Evolutionary conservation across 306 rosid species (phyloP).

Genomic region (Nissolia schottii): DNA sequence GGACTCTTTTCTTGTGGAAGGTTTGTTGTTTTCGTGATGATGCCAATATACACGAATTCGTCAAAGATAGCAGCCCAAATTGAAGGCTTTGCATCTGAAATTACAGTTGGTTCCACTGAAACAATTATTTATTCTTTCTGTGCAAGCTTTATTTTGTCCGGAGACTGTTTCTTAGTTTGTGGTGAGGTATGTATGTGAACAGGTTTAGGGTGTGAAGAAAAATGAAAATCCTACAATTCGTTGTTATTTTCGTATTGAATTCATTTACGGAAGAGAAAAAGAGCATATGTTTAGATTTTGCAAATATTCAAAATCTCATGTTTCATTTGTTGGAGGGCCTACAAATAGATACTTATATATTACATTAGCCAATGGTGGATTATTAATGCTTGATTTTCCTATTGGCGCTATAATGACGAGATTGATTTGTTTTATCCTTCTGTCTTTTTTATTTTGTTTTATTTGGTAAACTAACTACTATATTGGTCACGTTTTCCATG

Average conservation of each 20-base stretch:
- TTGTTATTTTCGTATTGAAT: not conserved
- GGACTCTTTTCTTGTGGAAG: not conserved
- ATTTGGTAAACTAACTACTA: no score
- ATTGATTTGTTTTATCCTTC: not conserved
- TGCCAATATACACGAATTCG: no score
- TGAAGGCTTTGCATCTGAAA: no score
- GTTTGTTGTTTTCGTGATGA: not conserved
- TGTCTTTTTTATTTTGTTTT: no score
- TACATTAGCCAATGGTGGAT: not conserved
- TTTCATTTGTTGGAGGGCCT: not conserved
- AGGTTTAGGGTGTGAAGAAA: no score
- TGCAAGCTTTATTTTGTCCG: no score
- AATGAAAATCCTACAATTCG: not conserved
- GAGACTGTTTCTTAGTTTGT: no score
- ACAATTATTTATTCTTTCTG: no score
- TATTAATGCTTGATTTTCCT: not conserved
- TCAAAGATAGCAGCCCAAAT: no score
- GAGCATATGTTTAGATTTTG: not conserved
- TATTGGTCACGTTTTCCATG: no score
- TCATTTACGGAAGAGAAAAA: not conserved
- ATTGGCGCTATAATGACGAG: not conserved
- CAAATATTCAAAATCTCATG: not conserved
- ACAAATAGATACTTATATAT: not conserved
- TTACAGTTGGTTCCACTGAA: no score
- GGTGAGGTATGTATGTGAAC: no score